phyloP scores from a whole-genome alignment of 306 rosid species.

The Casuarina glauca region DNA sequence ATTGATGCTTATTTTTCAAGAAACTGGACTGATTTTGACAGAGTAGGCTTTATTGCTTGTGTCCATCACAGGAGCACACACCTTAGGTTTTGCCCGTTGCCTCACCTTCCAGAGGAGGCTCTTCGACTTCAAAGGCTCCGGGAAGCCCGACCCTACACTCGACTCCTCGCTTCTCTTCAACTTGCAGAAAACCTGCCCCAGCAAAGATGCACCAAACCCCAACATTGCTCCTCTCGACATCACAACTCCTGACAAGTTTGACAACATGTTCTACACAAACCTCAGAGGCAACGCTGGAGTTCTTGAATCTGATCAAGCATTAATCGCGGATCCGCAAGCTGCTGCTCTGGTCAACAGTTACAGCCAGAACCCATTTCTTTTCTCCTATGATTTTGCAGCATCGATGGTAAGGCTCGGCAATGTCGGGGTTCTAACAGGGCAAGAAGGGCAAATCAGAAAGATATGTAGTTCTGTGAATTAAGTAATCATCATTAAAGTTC shows the following conservation, averaged over 20 bases:
- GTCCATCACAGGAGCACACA: no score
- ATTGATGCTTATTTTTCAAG: not conserved
- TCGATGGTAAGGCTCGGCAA: conserved; percentile 63
- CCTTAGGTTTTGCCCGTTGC: conserved; percentile 74
- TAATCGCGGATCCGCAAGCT: conserved; percentile 39
- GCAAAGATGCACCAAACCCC: conserved; percentile 33
- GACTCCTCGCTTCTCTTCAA: conserved; percentile 36
- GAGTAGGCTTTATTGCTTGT: no score
- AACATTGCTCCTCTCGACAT: conserved; percentile 67
- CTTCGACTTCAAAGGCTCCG: conserved; percentile 54
- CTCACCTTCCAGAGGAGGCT: conserved; percentile 59
- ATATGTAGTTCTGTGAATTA: conserved; percentile 56
- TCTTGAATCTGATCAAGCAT: conserved; percentile 61
- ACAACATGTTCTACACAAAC: conserved; percentile 50
- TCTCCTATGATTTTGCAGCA: conserved; percentile 51
- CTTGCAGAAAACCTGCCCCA: conserved; percentile 51
- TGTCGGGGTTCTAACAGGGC: conserved; percentile 57
- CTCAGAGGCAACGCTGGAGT: conserved; percentile 43
- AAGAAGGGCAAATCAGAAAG: conserved; percentile 52
- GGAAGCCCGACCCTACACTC: conserved; percentile 61
- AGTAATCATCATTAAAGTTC: conserved; percentile 1
- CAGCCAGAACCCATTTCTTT: conserved; percentile 33
- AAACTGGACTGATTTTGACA: no score
- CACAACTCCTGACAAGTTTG: conserved; percentile 34
- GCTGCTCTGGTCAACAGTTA: conserved; percentile 45